These are phyloP conservation scores for Arachis hypogaea DNA, from an alignment of 306 rosid genomes.

Conservation along the genomic window DNA sequence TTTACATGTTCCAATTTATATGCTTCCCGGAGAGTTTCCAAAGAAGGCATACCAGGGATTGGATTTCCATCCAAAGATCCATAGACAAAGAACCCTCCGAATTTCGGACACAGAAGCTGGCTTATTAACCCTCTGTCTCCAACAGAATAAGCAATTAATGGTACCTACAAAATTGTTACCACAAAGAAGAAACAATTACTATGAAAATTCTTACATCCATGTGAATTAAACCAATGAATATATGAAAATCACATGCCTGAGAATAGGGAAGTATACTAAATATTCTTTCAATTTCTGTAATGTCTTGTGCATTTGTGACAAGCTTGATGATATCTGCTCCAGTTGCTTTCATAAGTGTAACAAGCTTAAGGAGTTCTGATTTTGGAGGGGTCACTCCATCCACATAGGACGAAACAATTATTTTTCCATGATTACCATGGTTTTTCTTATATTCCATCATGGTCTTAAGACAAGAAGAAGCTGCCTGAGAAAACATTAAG, in stretches of 20 bases:
- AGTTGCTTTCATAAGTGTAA: conserved; percentile 43
- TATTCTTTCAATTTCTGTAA: conserved; percentile 47
- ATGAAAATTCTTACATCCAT: not conserved
- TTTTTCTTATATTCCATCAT: conserved; percentile 32
- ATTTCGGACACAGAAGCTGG: conserved; percentile 52
- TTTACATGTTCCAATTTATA: conserved; percentile 44
- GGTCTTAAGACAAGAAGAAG: conserved; percentile 35
- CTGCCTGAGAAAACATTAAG: conserved; percentile 31
- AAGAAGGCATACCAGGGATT: conserved; percentile 45
- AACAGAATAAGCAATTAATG: conserved; percentile 51
- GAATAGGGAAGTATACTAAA: conserved; percentile 41
- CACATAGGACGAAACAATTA: conserved; percentile 52
- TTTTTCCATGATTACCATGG: conserved; percentile 29
- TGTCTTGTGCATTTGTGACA: conserved; percentile 47
- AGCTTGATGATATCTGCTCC: conserved; percentile 51
- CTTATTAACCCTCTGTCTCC: conserved; percentile 59
- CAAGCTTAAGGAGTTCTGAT: conserved; percentile 40
- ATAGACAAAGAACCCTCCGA: conserved; percentile 51
- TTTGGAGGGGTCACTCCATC: conserved; percentile 43
- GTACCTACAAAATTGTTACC: conserved; percentile 40
- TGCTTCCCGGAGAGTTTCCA: conserved; percentile 41
- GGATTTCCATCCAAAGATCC: conserved; percentile 50
- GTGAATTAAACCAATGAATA: not conserved
- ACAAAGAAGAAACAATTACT: not conserved
- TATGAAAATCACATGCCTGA: conserved; percentile 38